Percentiles rank a stretch among this genome's conserved stretches.
Conservation (phyloP, 2,329 filamentous ascomycete genomes). For the Scortechinia acanthostroma region DNA sequence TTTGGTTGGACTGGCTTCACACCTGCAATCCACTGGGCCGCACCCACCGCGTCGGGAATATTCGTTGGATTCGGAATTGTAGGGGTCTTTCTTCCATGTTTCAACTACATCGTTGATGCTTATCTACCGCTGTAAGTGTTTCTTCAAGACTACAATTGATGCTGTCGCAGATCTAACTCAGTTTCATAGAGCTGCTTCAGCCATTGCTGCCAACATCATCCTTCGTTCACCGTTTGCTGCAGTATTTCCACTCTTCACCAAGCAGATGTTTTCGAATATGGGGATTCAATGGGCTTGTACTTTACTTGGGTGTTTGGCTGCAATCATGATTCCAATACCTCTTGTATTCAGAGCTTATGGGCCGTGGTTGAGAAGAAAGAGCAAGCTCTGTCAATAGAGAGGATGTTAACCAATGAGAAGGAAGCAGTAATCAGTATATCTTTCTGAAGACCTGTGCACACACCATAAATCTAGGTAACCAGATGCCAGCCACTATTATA, state of each 20-base stretch:
- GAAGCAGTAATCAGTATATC: neutral
- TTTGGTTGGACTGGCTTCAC: conserved; percentile 11
- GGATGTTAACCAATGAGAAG: neutral
- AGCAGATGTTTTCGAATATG: conserved; percentile 23
- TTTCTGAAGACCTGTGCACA: too few species aligned
- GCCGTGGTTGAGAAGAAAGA: conserved; percentile 14
- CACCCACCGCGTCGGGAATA: conserved; percentile 9
- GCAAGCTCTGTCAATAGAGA: conserved; percentile 3
- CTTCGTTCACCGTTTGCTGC: conserved; percentile 22
- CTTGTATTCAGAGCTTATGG: conserved; percentile 19
- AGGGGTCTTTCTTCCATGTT: conserved; percentile 13
- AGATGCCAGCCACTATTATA: too few species aligned
- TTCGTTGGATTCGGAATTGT: conserved; percentile 11
- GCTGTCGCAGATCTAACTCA: too few species aligned
- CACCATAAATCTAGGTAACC: too few species aligned
- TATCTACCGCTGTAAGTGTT: conserved; percentile 26
- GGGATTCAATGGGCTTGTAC: conserved; percentile 26
- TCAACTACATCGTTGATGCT: conserved; percentile 23
- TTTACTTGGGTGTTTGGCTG: conserved; percentile 22
- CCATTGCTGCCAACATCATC: conserved; percentile 25
- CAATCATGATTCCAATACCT: conserved; percentile 26
- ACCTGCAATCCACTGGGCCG: conserved; percentile 9
- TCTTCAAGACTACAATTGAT: neutral
- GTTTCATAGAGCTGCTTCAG: conserved; percentile 23
- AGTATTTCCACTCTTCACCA: conserved; percentile 22